Evolutionary conservation across 1,284 basidiomycete species (phyloP), one percentile per base, ranked within the genome.

Genomic region (Volvariella volvacea): DNA sequence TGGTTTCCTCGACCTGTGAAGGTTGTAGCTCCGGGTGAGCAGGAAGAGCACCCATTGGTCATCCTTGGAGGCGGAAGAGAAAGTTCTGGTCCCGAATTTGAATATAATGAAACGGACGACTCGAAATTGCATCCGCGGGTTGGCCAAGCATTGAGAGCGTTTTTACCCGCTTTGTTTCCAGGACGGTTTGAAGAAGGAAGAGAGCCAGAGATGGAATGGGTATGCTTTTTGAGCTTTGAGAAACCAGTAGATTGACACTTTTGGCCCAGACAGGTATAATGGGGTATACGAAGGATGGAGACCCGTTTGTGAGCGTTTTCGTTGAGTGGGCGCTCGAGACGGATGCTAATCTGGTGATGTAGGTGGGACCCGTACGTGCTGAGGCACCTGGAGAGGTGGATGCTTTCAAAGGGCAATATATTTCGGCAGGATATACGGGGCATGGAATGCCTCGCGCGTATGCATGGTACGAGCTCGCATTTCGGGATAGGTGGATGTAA

Each of bases 401-500:
- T 16, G 41, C 21, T 15, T 70, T 67, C 47, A 51, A 66, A 7
- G 81, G 83, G 0, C 86, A 91, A 51, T 92, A 77, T 52, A 76
- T 92, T 15, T 67, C 81, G 1, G 88, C 82, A 0, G 88, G 88
- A 6, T 90, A 80, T 55, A 70, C 74, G 0, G 88, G 88, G 0
- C 88, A 90, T 53, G 88, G 88, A 0, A 91, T 92, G 86, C 80
- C 86, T 3, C 74, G 86, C 2, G 79, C 84, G 0, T 87, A 74
- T 55, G 76, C 72, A 34, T 88, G 85, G 83, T 86, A 54, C 41
- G 74, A 60, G 1, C 38, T 9, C 41, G 44, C 21, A n/a, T 36
- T 31, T 28, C 40, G 28, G 14, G 14, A 36, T n/a, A 21, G 40
- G 41, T 45, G 28, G 40, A 25, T 14, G 21, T 15, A 21, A 33